These are phyloP conservation scores for Tardiomyces depauwii DNA, from an alignment of 1,139 yeast genomes.

Conservation along the genomic window DNA sequence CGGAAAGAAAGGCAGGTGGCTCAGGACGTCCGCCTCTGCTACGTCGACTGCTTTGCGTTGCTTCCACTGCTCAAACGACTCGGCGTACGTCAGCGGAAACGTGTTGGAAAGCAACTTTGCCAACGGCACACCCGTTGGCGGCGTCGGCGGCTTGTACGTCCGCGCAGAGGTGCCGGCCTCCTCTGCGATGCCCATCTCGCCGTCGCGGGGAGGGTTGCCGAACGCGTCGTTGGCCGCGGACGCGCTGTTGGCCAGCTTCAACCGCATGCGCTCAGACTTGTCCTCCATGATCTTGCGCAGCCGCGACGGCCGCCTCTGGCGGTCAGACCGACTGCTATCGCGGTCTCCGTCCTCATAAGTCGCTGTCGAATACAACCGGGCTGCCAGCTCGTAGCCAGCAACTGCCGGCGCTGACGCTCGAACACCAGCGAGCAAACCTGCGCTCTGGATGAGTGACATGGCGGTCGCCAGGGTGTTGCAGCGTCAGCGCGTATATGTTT, in stretches of 20 bases:
- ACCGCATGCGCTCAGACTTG: neutral
- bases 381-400: no score
- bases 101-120: constrained; percentile 18
- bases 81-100: constrained; percentile 29
- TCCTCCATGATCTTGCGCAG: neutral
- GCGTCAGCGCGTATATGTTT: no score
- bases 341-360: neutral
- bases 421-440: no score
- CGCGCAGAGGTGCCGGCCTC: no score
- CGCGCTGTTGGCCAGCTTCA: neutral
- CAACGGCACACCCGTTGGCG: constrained; percentile 24
- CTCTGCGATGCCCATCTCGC: no score
- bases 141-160: constrained; percentile 18
- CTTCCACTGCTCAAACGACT: constrained; percentile 37
- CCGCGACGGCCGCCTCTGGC: neutral
- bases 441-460: no score
- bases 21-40: constrained; percentile 36
- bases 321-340: neutral
- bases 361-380: neutral
- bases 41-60: constrained; percentile 25
- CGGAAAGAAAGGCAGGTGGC: constrained; percentile 1
- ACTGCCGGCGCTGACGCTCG: no score
- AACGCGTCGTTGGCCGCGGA: neutral
- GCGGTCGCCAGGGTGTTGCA: no score
- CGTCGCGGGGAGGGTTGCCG: neutral